Base-by-base conservation (phyloP, 1,284 basidiomycete species). In the Exobasidium cylindrosporum region DNA sequence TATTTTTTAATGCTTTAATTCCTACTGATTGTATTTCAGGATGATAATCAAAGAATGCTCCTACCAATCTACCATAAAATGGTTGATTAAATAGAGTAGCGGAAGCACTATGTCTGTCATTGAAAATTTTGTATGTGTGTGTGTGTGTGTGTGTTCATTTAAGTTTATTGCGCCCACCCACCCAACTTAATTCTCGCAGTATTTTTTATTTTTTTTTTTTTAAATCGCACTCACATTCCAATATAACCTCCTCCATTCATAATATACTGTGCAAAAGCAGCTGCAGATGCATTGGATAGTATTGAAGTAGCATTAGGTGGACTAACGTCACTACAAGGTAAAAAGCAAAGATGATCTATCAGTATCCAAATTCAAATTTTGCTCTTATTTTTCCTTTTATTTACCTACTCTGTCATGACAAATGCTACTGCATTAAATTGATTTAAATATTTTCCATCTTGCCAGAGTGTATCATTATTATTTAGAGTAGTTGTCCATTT, bases 21-120 rank as follows among this genome's bases (percentile, higher is more conserved):
- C 63, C 58, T 43, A 74, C 87, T 63, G 85, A 83, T 74, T 87
- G 86, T 6, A 90, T 76, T 6, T 80, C 82, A 0, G 89, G 86
- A 73, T 91, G 89, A 76, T 89, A 89, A 78, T 90, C 88, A 72
- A 91, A 90, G 63, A 83, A 84, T 2, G 89, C 87, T 14, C 87
- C 87, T 82, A 65, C 61, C 1, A 70, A 65, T 47, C 63, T 67
- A 47, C 81, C 83, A 72, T 86, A 90, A 76, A 87, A 89, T 0
- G 85, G 84, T 2, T 85, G 85, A 69, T 87, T 88, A 57, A 84
- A 83, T 13, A 90, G 81, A 53, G 85, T 86, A 59, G 87, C 89
- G 1, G 87, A 86, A 0, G 88, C 87, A 35, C 87, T 84, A 72
- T 90, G 89, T 24, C 35, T 40, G 17, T 17, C 35, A n/a, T n/a